A percentile compares a stretch with the other conserved stretches of the same genome.
These are phyloP conservation scores for Podaxis sp. DNA, from an alignment of 768 basidiomycete species.

Conservation along the genomic window DNA sequence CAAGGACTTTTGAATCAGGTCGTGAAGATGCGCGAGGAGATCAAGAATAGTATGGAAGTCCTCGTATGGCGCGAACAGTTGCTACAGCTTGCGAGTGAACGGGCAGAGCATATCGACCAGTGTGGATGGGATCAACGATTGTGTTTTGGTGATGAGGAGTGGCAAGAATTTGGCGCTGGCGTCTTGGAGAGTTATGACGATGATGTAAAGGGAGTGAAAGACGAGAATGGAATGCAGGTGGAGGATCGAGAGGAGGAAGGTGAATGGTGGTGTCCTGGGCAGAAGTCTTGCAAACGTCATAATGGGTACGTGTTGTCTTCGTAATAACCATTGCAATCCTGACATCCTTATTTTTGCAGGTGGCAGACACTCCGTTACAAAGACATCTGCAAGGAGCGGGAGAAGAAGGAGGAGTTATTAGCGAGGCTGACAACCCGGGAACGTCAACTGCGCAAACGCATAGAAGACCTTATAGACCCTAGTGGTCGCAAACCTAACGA, in stretches of 20 bases:
- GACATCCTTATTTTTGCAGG: slow-evolving; percentile 32
- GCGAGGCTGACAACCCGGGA: slow-evolving; percentile 69
- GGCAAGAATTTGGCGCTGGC: slow-evolving; percentile 61
- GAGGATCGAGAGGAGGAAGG: slow-evolving; percentile 38
- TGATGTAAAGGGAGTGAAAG: slow-evolving; percentile 28
- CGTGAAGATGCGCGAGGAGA: slow-evolving; percentile 56
- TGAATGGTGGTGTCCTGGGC: slow-evolving; percentile 81
- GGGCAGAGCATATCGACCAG: slow-evolving; percentile 60
- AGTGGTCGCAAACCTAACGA: slow-evolving; percentile 34
- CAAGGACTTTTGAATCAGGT: slow-evolving; percentile 54
- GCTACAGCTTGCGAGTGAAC: slow-evolving; percentile 62
- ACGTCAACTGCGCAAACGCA: slow-evolving; percentile 72
- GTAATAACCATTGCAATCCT: neutral
- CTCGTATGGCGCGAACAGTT: slow-evolving; percentile 70
- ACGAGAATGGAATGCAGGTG: slow-evolving; percentile 29
- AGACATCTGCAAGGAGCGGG: slow-evolving; percentile 74
- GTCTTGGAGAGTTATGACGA: slow-evolving; percentile 72
- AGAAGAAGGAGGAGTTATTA: slow-evolving; percentile 68
- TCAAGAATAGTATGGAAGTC: slow-evolving; percentile 69
- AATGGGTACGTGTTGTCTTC: slow-evolving; percentile 49
- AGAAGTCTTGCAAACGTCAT: slow-evolving; percentile 77
- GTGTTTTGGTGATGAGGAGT: slow-evolving; percentile 81
- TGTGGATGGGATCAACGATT: slow-evolving; percentile 92
- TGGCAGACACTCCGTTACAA: slow-evolving; percentile 78
- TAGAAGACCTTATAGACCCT: slow-evolving; percentile 70